phyloP scores from a whole-genome alignment of 495 filamentous ascomycete species.

The Articulospora tetracladia region DNA sequence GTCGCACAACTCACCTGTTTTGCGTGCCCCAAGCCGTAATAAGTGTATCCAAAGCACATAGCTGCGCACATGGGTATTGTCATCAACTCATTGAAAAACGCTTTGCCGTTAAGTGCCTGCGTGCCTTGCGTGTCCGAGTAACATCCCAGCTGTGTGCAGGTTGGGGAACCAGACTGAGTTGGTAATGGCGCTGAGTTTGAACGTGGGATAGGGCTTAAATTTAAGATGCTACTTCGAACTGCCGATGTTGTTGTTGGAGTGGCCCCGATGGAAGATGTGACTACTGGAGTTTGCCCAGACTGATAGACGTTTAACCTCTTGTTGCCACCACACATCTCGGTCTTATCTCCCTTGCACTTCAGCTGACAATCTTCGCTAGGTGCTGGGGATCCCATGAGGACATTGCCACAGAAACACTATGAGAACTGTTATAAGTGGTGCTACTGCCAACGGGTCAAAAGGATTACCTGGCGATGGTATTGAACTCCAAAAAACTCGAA shows the following conservation, averaged over 20 bases:
- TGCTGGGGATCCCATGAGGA: neutral
- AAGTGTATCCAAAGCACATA: neutral
- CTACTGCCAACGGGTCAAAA: too few relatives aligned
- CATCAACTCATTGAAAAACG: conserved; percentile 20
- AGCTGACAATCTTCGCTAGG: neutral
- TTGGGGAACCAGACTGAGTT: neutral
- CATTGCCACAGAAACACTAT: conserved; percentile 7
- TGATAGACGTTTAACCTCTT: neutral
- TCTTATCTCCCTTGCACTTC: neutral
- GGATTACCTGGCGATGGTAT: conserved; percentile 20
- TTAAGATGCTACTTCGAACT: too few relatives aligned
- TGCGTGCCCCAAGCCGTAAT: conserved; percentile 29
- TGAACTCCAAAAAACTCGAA: conserved; percentile 33
- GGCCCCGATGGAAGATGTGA: neutral
- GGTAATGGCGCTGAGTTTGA: too few relatives aligned
- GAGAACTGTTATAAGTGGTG: neutral
- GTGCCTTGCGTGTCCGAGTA: neutral
- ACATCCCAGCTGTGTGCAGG: neutral
- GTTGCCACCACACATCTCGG: neutral
- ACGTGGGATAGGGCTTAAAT: too few relatives aligned
- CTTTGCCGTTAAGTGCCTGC: neutral
- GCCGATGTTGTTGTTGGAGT: neutral
- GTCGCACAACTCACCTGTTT: neutral
- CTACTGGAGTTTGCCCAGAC: neutral
- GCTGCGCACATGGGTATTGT: neutral